Percentiles rank a stretch among this genome's conserved stretches.
phyloP scores from a whole-genome alignment of 225 moss, liverwort and hornwort genomes.

The Marchantia paleacea region DNA sequence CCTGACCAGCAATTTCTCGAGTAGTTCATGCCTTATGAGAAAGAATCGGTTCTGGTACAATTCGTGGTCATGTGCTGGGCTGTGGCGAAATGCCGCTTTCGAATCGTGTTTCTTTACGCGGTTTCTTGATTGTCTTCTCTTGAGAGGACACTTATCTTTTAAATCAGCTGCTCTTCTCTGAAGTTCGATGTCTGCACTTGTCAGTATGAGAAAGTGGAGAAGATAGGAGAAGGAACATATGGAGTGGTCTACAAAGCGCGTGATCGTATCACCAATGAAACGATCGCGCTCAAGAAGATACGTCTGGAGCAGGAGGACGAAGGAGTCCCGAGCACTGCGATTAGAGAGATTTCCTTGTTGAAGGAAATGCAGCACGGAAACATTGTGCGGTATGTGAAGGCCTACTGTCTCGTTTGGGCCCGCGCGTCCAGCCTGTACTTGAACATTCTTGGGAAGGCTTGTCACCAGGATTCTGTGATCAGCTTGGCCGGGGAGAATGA shows the following conservation, averaged over 20 bases:
- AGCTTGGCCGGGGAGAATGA: not conserved
- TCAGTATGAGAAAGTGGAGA: slow-evolving; percentile 99
- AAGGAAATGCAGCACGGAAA: slow-evolving; percentile 99
- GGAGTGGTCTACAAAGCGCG: slow-evolving; percentile 98
- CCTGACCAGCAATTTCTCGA: not conserved
- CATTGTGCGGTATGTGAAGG: slow-evolving; percentile 76
- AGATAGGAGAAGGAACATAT: slow-evolving; percentile 98
- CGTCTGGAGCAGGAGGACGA: slow-evolving; percentile 99
- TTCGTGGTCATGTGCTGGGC: not conserved
- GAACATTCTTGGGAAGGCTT: not conserved
- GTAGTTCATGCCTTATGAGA: not conserved
- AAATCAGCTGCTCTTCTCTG: not conserved
- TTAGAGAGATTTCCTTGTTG: slow-evolving; percentile 89
- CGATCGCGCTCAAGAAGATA: slow-evolving; percentile 95
- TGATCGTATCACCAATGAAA: slow-evolving; percentile 96
- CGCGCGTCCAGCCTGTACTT: too few species aligned
- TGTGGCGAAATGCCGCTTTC: not conserved
- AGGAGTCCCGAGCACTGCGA: slow-evolving; percentile 96
- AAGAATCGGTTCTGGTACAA: not conserved
- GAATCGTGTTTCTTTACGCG: not conserved
- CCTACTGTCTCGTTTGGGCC: not conserved
- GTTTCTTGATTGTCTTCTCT: slow-evolving; percentile 7
- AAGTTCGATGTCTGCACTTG: not conserved
- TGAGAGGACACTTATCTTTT: not conserved
- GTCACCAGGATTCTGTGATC: not conserved